phyloP scores from a whole-genome alignment of 1,284 basidiomycete genomes.

The Sphaerobolus stellatus region DNA sequence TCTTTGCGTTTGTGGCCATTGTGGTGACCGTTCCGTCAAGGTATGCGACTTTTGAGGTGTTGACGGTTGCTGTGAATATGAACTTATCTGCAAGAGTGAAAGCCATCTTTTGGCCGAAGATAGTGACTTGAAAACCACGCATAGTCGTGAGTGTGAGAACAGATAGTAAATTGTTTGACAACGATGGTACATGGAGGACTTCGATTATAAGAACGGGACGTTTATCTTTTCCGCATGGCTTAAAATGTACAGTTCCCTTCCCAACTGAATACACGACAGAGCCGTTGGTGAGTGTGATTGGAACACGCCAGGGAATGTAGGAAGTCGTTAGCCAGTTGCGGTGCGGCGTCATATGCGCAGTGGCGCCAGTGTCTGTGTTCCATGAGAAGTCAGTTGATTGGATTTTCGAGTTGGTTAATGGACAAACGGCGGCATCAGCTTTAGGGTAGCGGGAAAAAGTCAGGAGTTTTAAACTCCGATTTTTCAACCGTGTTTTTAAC shows the following conservation, averaged over 20 bases:
- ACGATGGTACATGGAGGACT: constrained; percentile 35
- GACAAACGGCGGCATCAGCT: too few species aligned
- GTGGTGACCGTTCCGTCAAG: constrained; percentile 17
- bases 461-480: too few species aligned
- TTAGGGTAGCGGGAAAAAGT: too few species aligned
- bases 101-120: constrained; percentile 13
- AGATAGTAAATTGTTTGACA: constrained; percentile 34
- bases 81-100: constrained; percentile 6
- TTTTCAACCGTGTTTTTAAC: too few species aligned
- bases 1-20: background rate
- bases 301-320: constrained; percentile 24
- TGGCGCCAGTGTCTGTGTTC: constrained; percentile 36
- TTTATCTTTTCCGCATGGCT: too few species aligned
- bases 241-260: constrained; percentile 31
- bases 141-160: constrained; percentile 22
- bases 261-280: constrained; percentile 30
- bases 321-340: constrained; percentile 31
- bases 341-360: constrained; percentile 39
- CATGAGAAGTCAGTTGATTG: too few species aligned
- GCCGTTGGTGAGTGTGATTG: constrained; percentile 30
- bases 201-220: too few species aligned
- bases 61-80: constrained; percentile 14
- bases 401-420: too few species aligned
- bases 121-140: constrained; percentile 16
- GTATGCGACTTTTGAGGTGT: constrained; percentile 18